Evolutionary conservation across 805 yeast genomes (phyloP), one percentile per base, ranked within the genome.

Genomic region (Metschnikowia reukaufii): DNA sequence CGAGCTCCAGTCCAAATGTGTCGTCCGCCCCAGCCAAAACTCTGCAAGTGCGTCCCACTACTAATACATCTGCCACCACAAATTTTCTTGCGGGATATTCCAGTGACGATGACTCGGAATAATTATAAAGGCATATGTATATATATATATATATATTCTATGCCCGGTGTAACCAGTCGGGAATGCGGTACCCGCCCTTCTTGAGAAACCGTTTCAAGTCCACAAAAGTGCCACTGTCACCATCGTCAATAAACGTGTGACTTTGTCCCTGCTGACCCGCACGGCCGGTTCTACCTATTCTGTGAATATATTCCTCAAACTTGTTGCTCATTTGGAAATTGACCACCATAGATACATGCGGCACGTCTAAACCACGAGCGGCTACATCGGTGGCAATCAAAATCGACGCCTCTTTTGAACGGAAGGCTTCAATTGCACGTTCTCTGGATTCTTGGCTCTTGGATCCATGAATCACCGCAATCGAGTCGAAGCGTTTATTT

Each of bases 261-360:
- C 96, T 85, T 8, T 77, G 72, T 37, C 99, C 99, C 5, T 62
- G 62, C 39, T 79, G 81, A 0, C 97, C 98, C 0, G 96, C 97
- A 65, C 99, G 80, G 32, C 98, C 99, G 0, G 99, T 92, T 68
- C 99, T 82, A 47, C 99, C 99, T 42, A 92, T 85, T 61, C 98
- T 77, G 66, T 92, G 99, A 16, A 92, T 79, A 57, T 90, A 92
- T 49, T 86, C 91, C 52, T 90, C 97, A 37, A 90, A 78, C 29
- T 74, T 73, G 51, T 75, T 79, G 8, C 90, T 70, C 91, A 91
- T 84, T 56, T 92, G 96, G 60, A 77, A 91, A 63, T 92, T 94
- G 17, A 94, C 65, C 8, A 92, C 98, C 30, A 91, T 63, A 0
- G 94, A 81, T 6, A 92, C 96, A 55, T 87, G 78, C 1, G 89